phyloP scores from a whole-genome alignment of 352 stramenopile species.

The Globisporangium yorkense region DNA sequence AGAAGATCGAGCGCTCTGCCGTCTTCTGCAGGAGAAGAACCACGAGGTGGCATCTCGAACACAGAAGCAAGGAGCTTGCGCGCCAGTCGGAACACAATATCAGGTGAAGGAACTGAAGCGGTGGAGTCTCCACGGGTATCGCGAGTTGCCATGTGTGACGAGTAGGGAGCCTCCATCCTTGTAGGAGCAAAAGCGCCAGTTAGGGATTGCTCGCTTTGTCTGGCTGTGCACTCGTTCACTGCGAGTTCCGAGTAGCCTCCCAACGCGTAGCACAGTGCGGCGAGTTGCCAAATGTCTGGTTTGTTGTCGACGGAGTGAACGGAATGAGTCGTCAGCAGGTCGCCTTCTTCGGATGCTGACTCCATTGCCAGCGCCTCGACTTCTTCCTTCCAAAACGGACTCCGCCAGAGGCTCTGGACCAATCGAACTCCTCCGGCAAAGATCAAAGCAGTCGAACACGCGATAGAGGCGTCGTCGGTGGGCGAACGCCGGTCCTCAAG shows the following conservation, averaged over 20 bases:
- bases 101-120: neutral
- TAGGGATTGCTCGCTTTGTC: neutral
- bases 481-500: neutral
- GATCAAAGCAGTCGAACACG: neutral
- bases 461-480: neutral
- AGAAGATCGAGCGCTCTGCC: no score
- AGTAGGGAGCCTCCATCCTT: neutral
- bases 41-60: neutral
- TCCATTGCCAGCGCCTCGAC: neutral
- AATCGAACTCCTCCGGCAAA: neutral
- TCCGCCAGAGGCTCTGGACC: neutral
- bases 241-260: conserved; percentile 9
- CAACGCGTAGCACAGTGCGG: neutral
- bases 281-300: neutral
- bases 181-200: neutral
- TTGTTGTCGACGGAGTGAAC: neutral
- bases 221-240: conserved; percentile 1
- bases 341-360: neutral
- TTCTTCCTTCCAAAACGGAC: neutral
- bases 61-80: neutral
- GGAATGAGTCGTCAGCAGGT: neutral
- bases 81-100: neutral
- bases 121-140: neutral
- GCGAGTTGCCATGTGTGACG: neutral
- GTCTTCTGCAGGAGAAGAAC: neutral